Percentiles rank a stretch among this genome's conserved stretches.
These are phyloP conservation scores for Colletotrichum plurivorum DNA, from an alignment of 2,329 filamentous ascomycete species.

Conservation along the genomic window DNA sequence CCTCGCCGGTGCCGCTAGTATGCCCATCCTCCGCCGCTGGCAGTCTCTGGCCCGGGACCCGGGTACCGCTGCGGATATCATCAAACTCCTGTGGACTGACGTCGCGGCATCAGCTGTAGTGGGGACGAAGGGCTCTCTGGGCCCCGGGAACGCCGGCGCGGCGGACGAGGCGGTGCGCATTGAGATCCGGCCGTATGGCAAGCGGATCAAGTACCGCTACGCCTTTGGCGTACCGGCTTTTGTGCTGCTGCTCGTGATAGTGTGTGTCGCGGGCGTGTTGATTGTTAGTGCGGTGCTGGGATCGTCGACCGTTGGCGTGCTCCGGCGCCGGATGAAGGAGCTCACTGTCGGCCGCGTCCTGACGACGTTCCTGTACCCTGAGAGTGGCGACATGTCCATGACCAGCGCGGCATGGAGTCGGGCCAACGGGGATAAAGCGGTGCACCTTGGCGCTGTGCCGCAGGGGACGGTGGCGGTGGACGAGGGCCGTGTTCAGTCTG, in stretches of 20 bases:
- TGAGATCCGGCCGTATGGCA: conserved; percentile 46
- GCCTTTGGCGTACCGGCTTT: conserved; percentile 52
- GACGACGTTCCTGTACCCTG: conserved; percentile 41
- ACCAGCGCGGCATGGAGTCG: conserved; percentile 35
- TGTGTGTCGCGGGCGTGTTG: background rate
- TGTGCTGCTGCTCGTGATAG: conserved; percentile 35
- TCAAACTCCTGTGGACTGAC: conserved; percentile 62
- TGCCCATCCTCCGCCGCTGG: conserved; percentile 59
- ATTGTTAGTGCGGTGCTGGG: background rate
- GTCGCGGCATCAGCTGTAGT: conserved; percentile 57
- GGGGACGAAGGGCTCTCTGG: conserved; percentile 50
- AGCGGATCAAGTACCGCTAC: conserved; percentile 49
- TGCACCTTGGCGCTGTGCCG: background rate
- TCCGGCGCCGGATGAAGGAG: conserved; percentile 39
- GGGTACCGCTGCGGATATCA: conserved; percentile 49
- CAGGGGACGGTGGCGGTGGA: background rate
- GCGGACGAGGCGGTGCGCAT: conserved; percentile 33
- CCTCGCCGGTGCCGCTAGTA: conserved; percentile 44
- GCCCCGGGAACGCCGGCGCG: conserved; percentile 36
- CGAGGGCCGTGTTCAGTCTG: background rate
- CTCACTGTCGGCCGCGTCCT: conserved; percentile 41
- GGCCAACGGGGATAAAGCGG: conserved; percentile 4
- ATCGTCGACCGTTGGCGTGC: conserved; percentile 7
- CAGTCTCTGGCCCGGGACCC: conserved; percentile 50
- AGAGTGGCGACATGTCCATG: conserved; percentile 39